phyloP scores from a whole-genome alignment of 257 asterid genomes.

The Scutellaria minor region DNA sequence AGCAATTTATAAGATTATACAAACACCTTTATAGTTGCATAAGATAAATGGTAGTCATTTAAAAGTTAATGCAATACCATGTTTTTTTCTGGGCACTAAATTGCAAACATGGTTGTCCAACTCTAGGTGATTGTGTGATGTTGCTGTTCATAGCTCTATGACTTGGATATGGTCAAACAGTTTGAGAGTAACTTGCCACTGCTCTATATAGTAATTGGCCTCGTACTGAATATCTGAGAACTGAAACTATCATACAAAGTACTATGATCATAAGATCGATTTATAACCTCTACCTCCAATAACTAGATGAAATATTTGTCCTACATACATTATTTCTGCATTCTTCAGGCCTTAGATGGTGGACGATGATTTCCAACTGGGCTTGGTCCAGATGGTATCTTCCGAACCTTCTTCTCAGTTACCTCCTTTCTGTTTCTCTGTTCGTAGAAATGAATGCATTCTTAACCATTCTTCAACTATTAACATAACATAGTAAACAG shows the following conservation, averaged over 20 bases:
- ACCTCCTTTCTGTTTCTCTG: constrained; percentile 43
- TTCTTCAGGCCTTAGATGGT: constrained; percentile 52
- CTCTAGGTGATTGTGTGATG: constrained; percentile 22
- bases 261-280: constrained; percentile 13
- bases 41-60: not conserved
- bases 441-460: constrained; percentile 11
- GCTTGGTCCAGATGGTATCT: constrained; percentile 72
- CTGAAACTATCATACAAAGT: constrained; percentile 24
- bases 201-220: constrained; percentile 25
- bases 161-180: constrained; percentile 11
- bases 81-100: not conserved
- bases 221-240: constrained; percentile 14
- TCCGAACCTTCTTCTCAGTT: constrained; percentile 44
- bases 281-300: constrained; percentile 38
- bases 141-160: constrained; percentile 16
- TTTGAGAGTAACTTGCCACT: constrained; percentile 11
- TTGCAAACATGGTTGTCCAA: constrained; percentile 6
- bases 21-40: not conserved
- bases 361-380: constrained; percentile 67
- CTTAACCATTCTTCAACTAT: constrained; percentile 8
- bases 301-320: constrained; percentile 33
- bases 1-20: not conserved
- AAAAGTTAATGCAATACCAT: not conserved
- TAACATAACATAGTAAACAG: constrained; percentile 11
- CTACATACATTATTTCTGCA: constrained; percentile 27